Percentiles rank a stretch among this genome's conserved stretches.
Evolutionary conservation across 768 basidiomycete genomes (phyloP).

Genomic region (Clavulina sp.): DNA sequence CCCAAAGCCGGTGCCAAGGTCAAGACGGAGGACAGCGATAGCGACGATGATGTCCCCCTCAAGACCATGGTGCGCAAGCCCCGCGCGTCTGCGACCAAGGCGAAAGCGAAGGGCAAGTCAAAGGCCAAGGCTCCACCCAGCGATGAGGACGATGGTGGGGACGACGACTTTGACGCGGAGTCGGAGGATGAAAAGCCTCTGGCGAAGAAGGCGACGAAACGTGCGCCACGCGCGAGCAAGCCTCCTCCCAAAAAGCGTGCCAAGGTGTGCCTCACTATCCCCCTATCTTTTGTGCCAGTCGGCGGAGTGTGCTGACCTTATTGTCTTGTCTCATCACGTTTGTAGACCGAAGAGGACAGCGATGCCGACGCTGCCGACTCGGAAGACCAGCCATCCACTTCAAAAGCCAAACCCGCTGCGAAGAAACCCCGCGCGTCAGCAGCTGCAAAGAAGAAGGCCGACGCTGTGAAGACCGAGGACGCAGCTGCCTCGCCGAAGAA

Average conservation of each 20-base stretch:
- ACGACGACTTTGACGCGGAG: neutral
- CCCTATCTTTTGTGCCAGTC: neutral
- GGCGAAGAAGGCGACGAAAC: neutral
- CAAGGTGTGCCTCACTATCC: neutral
- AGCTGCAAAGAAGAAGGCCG: conserved; percentile 26
- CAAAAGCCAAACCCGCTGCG: conserved; percentile 27
- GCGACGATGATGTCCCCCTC: conserved; percentile 15
- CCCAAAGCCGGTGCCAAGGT: conserved; percentile 6
- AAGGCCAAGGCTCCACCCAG: neutral
- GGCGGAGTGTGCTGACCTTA: neutral
- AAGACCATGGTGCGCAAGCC: conserved; percentile 8
- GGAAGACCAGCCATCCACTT: conserved; percentile 28
- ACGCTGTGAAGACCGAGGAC: conserved; percentile 20
- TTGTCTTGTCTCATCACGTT: neutral
- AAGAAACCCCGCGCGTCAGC: conserved; percentile 12
- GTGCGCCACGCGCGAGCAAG: neutral
- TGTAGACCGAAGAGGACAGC: conserved; percentile 22
- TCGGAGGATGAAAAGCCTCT: neutral
- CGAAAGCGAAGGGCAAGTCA: neutral
- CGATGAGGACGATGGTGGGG: neutral
- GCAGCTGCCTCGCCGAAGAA: conserved; percentile 19
- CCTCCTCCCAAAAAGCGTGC: neutral
- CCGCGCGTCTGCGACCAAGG: neutral
- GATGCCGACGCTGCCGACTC: conserved; percentile 18
- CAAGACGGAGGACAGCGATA: conserved; percentile 31